Percentiles rank a stretch among this genome's conserved stretches.
phyloP scores from a whole-genome alignment of 139 green algal genomes.

The Desmodesmus armatus region DNA sequence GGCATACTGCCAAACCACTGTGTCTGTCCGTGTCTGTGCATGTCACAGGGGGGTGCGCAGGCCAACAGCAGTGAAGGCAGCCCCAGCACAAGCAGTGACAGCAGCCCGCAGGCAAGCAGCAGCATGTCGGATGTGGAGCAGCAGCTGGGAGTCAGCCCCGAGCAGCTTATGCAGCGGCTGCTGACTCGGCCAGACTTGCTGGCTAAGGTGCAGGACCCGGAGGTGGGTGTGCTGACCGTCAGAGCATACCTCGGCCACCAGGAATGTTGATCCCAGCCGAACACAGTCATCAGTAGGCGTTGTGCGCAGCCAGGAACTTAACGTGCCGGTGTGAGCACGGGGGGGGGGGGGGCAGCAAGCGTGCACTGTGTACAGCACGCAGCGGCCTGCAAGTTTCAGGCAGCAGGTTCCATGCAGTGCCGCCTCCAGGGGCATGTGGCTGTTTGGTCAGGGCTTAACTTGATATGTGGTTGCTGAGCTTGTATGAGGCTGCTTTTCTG shows the following conservation, averaged over 20 bases:
- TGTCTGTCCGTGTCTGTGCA: neutral
- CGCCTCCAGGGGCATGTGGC: no score
- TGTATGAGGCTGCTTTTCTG: no score
- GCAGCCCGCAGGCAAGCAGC: neutral
- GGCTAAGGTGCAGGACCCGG: slow-evolving; percentile 50
- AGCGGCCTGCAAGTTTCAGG: neutral
- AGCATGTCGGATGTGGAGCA: neutral
- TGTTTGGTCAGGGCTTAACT: no score
- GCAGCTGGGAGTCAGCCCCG: slow-evolving; percentile 45
- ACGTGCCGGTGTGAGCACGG: no score
- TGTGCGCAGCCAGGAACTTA: no score
- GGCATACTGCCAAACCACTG: neutral
- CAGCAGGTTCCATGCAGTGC: neutral
- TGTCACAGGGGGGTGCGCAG: neutral
- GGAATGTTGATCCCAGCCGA: neutral
- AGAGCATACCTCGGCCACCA: neutral
- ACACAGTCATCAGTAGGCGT: no score
- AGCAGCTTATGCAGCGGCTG: slow-evolving; percentile 41
- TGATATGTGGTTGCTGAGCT: no score
- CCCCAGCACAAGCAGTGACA: neutral
- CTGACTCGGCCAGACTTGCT: slow-evolving; percentile 51
- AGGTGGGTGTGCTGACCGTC: neutral
- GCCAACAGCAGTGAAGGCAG: neutral
- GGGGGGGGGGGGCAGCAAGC: no score
- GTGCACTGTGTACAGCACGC: no score